Conservation (phyloP, 2,329 filamentous ascomycete genomes). For the Thyridium curvatum region DNA sequence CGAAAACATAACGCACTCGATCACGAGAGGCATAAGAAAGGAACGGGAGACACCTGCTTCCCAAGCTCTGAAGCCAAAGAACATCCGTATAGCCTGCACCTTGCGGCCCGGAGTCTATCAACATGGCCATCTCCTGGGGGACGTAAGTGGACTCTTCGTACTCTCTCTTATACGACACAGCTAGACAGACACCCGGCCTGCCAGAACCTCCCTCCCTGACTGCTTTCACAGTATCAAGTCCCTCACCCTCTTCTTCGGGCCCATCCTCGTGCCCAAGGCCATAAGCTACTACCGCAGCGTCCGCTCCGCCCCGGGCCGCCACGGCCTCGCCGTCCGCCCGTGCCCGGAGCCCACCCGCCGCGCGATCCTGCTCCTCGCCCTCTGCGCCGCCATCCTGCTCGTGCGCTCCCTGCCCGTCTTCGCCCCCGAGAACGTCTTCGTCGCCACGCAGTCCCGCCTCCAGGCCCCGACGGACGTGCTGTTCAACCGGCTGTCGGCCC, state of each 20-base stretch:
- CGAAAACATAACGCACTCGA: too few species aligned
- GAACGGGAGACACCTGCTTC: too few species aligned
- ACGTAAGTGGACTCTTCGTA: constrained; percentile 30
- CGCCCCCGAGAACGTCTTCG: constrained; percentile 76
- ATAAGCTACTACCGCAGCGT: constrained; percentile 58
- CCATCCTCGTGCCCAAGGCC: constrained; percentile 62
- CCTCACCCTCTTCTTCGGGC: constrained; percentile 59
- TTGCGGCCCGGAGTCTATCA: constrained; percentile 1
- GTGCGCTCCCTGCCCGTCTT: constrained; percentile 58
- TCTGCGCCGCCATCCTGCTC: constrained; percentile 38
- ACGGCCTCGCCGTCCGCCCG: constrained; percentile 48
- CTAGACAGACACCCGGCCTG: constrained; percentile 1
- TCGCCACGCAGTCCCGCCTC: constrained; percentile 69
- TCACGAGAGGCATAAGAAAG: too few species aligned
- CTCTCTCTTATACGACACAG: not conserved
- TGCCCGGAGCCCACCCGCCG: constrained; percentile 31
- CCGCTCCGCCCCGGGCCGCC: constrained; percentile 33
- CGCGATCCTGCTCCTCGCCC: constrained; percentile 54
- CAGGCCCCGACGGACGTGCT: constrained; percentile 81
- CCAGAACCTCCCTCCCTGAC: too few species aligned
- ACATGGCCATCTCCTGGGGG: constrained; percentile 38
- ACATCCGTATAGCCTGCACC: not conserved
- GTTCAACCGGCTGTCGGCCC: constrained; percentile 63
- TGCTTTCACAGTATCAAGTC: constrained; percentile 40
- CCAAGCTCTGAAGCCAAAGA: not conserved